phyloP scores from a whole-genome alignment of 2,329 filamentous ascomycete genomes.

The Phaeophleospora eucalypticola region DNA sequence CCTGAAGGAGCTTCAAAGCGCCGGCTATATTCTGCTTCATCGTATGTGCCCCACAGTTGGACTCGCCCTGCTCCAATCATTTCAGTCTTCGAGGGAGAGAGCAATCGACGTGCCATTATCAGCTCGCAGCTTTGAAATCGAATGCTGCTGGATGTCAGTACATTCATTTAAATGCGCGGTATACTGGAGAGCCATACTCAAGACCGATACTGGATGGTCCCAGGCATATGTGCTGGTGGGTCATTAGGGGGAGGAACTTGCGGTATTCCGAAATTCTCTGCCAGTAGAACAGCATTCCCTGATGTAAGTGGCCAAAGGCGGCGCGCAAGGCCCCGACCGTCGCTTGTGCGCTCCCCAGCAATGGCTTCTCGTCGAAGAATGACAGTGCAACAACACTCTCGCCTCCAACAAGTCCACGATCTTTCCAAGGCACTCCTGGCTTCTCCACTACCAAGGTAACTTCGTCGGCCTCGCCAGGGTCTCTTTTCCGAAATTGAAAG shows the following conservation, averaged over 20 bases:
- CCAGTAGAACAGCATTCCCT: not conserved
- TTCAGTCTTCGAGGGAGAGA: not conserved
- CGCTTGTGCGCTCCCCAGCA: not conserved
- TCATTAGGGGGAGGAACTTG: not conserved
- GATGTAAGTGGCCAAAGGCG: not conserved
- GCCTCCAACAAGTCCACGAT: not conserved
- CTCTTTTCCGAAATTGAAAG: not conserved
- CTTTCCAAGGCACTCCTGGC: not conserved
- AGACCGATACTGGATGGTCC: not conserved
- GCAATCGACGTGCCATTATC: not conserved
- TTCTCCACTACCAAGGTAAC: not conserved
- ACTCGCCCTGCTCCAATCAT: not conserved
- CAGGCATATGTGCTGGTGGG: not conserved
- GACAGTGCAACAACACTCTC: not conserved
- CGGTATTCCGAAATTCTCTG: not conserved
- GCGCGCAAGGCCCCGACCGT: not conserved
- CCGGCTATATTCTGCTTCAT: not conserved
- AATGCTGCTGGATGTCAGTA: not conserved
- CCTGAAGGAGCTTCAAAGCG: not conserved
- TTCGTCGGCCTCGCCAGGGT: not conserved
- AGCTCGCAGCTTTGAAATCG: not conserved
- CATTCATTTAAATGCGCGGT: not conserved
- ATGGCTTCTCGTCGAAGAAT: not conserved
- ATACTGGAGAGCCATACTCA: not conserved
- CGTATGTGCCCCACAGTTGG: not conserved